phyloP scores from a whole-genome alignment of 2,329 filamentous ascomycete species.

The Pestalotiopsis sp. region DNA sequence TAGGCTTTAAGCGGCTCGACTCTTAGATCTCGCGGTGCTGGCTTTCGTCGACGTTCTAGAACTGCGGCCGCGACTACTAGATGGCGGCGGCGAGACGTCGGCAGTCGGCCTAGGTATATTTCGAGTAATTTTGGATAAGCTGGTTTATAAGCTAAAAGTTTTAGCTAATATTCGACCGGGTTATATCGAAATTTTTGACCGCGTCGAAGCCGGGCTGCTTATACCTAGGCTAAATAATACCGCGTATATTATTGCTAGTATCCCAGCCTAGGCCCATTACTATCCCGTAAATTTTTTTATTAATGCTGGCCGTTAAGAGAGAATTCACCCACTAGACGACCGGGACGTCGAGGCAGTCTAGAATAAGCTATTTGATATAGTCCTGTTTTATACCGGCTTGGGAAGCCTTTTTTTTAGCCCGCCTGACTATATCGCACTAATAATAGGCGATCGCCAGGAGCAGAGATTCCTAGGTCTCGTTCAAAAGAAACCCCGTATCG shows the following conservation, averaged over 20 bases:
- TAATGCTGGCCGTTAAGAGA: neutral
- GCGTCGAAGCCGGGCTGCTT: neutral
- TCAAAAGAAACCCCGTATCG: neutral
- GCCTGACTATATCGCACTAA: neutral
- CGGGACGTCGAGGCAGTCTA: neutral
- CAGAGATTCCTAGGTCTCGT: neutral
- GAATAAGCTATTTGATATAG: neutral
- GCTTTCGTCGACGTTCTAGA: neutral
- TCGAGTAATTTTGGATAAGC: neutral
- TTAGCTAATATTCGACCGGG: neutral
- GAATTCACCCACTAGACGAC: neutral
- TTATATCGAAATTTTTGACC: neutral
- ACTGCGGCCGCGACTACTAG: neutral
- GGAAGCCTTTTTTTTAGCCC: neutral
- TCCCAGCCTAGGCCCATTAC: neutral
- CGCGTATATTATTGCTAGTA: neutral
- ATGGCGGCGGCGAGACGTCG: neutral
- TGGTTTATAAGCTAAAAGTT: neutral
- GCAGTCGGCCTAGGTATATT: neutral
- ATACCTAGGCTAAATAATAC: no score
- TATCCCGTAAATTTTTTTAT: neutral
- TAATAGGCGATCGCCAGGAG: neutral
- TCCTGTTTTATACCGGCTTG: neutral
- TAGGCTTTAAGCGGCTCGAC: neutral
- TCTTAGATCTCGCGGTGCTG: neutral